phyloP scores from a whole-genome alignment of 805 yeast species.

The Pichia nanzhaoensis region DNA sequence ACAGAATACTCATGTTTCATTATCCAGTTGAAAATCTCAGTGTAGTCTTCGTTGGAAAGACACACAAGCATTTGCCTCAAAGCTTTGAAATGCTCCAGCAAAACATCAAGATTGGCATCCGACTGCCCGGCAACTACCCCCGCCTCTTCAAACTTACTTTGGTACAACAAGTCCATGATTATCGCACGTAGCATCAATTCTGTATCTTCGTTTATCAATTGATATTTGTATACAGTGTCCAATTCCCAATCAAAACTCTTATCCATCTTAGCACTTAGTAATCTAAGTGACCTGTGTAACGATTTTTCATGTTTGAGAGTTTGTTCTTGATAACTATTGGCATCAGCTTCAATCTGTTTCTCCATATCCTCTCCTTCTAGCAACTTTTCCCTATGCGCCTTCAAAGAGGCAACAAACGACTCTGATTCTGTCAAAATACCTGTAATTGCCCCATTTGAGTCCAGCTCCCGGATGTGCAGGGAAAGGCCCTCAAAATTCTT shows the following conservation, averaged over 20 bases:
- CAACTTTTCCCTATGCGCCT: background rate
- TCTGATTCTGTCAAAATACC: conserved; percentile 34
- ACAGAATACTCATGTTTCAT: background rate
- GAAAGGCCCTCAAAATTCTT: conserved; percentile 1
- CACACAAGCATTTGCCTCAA: conserved; percentile 1
- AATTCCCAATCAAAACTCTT: conserved; percentile 7
- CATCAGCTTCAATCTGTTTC: background rate
- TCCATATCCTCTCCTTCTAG: background rate
- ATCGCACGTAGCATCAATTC: conserved; percentile 22
- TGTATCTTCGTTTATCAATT: conserved; percentile 1
- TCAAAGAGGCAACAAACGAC: conserved; percentile 1
- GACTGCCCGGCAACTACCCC: background rate
- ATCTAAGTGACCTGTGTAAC: conserved; percentile 19
- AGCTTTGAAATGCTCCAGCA: conserved; percentile 1
- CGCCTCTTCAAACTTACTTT: conserved; percentile 25
- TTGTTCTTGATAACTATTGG: conserved; percentile 6
- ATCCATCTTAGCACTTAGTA: conserved; percentile 16
- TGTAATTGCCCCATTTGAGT: conserved; percentile 47
- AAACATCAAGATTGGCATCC: background rate
- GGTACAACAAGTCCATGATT: conserved; percentile 27
- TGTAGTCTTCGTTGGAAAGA: conserved; percentile 3
- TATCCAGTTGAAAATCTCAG: conserved; percentile 4
- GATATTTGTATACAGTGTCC: conserved; percentile 8
- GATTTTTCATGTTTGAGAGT: conserved; percentile 12
- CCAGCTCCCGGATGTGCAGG: conserved; percentile 31